Conservation (phyloP, 106 monocot species). For the Apostasia ramifera region DNA sequence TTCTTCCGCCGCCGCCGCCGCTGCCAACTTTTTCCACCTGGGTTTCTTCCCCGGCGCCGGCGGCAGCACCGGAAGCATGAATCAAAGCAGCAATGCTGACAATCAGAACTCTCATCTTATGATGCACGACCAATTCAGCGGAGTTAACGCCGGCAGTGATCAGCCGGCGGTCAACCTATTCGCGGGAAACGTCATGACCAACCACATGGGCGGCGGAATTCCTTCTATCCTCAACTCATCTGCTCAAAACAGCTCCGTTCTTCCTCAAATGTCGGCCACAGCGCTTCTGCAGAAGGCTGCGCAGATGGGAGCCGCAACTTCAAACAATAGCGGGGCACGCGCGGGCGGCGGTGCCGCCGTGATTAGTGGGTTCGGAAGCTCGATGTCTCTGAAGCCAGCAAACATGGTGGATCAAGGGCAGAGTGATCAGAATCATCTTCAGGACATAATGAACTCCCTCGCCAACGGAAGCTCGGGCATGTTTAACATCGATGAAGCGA, state of each 20-base stretch:
- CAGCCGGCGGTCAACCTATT: slow-evolving; percentile 22
- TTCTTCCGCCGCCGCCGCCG: slow-evolving; percentile 16
- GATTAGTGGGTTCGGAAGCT: slow-evolving; percentile 32
- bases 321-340: slow-evolving; percentile 12
- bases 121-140: slow-evolving; percentile 37
- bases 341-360: slow-evolving; percentile 19
- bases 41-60: slow-evolving; percentile 43
- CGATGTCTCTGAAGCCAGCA: slow-evolving; percentile 21
- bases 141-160: slow-evolving; percentile 11
- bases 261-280: slow-evolving; percentile 94
- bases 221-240: slow-evolving; percentile 26
- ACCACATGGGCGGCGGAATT: slow-evolving; percentile 17
- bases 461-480: slow-evolving; percentile 34
- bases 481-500: slow-evolving; percentile 39
- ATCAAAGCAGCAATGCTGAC: slow-evolving; percentile 17
- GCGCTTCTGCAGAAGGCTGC: slow-evolving; percentile 87
- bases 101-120: slow-evolving; percentile 26
- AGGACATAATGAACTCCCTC: slow-evolving; percentile 74
- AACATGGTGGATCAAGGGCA: slow-evolving; percentile 20
- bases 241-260: slow-evolving; percentile 24
- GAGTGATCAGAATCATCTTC: slow-evolving; percentile 43
- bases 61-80: slow-evolving; percentile 12
- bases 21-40: slow-evolving; percentile 55
- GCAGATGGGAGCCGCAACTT: slow-evolving; percentile 59
- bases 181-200: slow-evolving; percentile 39